Evolutionary conservation across 1,284 basidiomycete species (phyloP).

Genomic region (Ustilago shanxiensis): DNA sequence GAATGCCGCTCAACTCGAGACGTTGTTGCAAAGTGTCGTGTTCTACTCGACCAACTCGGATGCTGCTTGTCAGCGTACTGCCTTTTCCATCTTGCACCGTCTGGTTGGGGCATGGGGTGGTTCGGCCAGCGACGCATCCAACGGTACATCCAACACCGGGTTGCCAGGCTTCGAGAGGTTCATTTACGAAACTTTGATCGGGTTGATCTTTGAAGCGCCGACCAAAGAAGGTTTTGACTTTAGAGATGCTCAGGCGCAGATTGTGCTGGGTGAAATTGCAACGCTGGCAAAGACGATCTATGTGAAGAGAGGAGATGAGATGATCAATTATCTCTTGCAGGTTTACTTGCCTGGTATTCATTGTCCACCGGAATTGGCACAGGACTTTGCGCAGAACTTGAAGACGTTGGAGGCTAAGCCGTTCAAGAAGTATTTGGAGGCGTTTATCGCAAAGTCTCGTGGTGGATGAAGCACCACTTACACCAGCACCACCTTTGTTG

Average conservation of each 20-base stretch:
- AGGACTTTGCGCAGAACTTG: constrained; percentile 76
- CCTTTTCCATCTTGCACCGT: constrained; percentile 82
- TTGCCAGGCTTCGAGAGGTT: constrained; percentile 93
- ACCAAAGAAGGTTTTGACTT: constrained; percentile 85
- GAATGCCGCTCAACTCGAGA: constrained; percentile 84
- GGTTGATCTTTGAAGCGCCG: constrained; percentile 85
- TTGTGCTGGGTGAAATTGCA: constrained; percentile 46
- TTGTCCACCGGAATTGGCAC: constrained; percentile 82
- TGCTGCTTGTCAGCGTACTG: constrained; percentile 78
- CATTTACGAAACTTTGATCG: constrained; percentile 88
- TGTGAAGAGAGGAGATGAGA: constrained; percentile 84
- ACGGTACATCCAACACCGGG: constrained; percentile 32
- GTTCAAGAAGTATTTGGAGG: constrained; percentile 74
- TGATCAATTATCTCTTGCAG: constrained; percentile 82
- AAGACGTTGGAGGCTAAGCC: constrained; percentile 76
- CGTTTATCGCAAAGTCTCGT: constrained; percentile 52
- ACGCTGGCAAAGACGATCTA: constrained; percentile 83
- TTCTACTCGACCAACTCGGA: constrained; percentile 71
- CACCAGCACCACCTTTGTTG: too few species aligned
- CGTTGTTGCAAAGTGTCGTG: constrained; percentile 77
- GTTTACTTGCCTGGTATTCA: constrained; percentile 88
- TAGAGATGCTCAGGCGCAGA: constrained; percentile 80
- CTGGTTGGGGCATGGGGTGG: constrained; percentile 82
- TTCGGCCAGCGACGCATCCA: constrained; percentile 31
- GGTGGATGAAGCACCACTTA: too few species aligned